Percentiles rank a stretch among this genome's conserved stretches.
phyloP scores from a whole-genome alignment of 1,284 basidiomycete species.

The Inonotus obliquus region DNA sequence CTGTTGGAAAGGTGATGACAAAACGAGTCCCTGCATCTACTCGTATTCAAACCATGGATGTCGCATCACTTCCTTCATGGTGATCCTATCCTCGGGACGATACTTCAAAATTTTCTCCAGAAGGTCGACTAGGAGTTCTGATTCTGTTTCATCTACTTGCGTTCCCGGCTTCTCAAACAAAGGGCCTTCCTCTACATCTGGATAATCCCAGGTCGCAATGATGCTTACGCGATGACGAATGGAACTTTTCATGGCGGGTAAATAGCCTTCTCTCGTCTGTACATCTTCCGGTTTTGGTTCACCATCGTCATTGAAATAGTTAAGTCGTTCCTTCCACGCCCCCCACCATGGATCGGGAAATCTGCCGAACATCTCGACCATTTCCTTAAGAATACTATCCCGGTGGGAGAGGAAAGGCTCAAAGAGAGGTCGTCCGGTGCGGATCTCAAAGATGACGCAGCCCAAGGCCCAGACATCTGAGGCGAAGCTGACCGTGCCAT shows the following conservation, averaged over 20 bases:
- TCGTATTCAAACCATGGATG: not conserved
- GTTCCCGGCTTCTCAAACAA: not conserved
- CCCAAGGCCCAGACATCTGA: not conserved
- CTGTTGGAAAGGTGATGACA: too few relatives aligned
- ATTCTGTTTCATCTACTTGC: not conserved
- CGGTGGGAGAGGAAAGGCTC: not conserved
- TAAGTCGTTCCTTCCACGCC: not conserved
- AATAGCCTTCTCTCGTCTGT: not conserved
- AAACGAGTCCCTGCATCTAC: too few relatives aligned
- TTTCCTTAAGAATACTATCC: not conserved
- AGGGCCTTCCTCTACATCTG: not conserved
- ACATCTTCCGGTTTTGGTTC: not conserved
- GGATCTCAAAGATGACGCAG: not conserved
- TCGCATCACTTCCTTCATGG: not conserved
- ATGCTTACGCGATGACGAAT: too few relatives aligned
- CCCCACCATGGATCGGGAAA: not conserved
- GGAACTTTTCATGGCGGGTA: not conserved
- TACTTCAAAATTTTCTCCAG: not conserved
- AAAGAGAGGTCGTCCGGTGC: not conserved
- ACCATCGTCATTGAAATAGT: not conserved
- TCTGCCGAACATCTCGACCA: not conserved
- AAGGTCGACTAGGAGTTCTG: not conserved
- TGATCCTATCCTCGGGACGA: not conserved
- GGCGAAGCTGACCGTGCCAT: not conserved
- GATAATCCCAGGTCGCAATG: not conserved